phyloP scores from a whole-genome alignment of 768 basidiomycete species.

The Kwoniella sp. region DNA sequence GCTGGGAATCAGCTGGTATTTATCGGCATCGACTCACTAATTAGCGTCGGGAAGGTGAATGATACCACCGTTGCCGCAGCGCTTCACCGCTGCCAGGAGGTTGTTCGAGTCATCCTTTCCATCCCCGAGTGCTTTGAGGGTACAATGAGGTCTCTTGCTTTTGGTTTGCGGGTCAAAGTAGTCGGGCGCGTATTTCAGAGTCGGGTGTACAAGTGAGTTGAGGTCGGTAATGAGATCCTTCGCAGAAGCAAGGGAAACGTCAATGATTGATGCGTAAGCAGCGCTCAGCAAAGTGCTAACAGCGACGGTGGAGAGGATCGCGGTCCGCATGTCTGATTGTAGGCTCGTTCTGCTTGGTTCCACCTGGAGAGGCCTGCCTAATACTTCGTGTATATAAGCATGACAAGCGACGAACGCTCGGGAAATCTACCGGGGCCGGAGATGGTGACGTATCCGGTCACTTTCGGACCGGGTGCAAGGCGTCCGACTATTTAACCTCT shows the following conservation, averaged over 20 bases:
- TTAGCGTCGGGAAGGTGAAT: slow-evolving; percentile 34
- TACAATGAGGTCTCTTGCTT: slow-evolving; percentile 7
- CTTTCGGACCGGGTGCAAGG: too few species aligned
- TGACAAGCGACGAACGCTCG: not conserved
- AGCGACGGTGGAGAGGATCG: not conserved
- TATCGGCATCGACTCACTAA: slow-evolving; percentile 45
- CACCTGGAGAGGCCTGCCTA: too few species aligned
- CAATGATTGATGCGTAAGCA: not conserved
- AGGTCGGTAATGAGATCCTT: slow-evolving; percentile 3
- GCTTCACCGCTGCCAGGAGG: slow-evolving; percentile 5
- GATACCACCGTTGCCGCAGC: slow-evolving; percentile 20
- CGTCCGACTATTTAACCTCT: too few species aligned
- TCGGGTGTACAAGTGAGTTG: not conserved
- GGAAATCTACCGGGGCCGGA: too few species aligned
- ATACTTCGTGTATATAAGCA: too few species aligned
- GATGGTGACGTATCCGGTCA: too few species aligned
- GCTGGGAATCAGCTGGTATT: slow-evolving; percentile 5
- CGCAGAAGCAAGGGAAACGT: slow-evolving; percentile 5
- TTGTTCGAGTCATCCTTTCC: slow-evolving; percentile 35
- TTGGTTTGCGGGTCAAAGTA: slow-evolving; percentile 6
- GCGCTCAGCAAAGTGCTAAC: not conserved
- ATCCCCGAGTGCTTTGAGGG: slow-evolving; percentile 13
- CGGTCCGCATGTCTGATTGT: not conserved
- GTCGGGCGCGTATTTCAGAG: not conserved
- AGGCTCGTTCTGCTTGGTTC: too few species aligned